Conservation (phyloP, 2,329 filamentous ascomycete genomes). For the Cryoendolithus antarcticus region DNA sequence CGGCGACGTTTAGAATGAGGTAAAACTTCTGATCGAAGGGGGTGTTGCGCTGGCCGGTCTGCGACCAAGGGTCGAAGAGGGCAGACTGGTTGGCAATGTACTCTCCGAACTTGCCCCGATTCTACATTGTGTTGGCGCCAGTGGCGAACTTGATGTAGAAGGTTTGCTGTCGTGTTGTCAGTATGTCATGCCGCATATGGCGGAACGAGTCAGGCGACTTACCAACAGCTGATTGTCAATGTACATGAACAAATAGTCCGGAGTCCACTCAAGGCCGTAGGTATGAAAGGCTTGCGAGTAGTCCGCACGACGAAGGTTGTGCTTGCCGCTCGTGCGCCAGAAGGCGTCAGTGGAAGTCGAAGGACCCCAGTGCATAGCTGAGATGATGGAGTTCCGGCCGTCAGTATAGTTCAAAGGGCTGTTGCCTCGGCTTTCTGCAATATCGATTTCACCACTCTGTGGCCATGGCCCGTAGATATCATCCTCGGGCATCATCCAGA, state of each 20-base stretch:
- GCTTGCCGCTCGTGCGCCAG: slow-evolving; percentile 71
- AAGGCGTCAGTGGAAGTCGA: slow-evolving; percentile 57
- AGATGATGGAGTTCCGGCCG: slow-evolving; percentile 66
- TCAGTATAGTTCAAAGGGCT: slow-evolving; percentile 49
- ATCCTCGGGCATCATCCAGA: slow-evolving; percentile 69
- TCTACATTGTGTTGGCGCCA: slow-evolving; percentile 14
- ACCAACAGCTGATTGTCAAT: slow-evolving; percentile 60
- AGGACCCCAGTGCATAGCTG: slow-evolving; percentile 68
- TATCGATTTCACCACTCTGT: slow-evolving; percentile 66
- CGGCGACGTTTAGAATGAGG: slow-evolving; percentile 21
- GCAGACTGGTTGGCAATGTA: slow-evolving; percentile 15
- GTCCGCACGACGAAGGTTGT: slow-evolving; percentile 57
- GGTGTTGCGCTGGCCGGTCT: slow-evolving; percentile 14
- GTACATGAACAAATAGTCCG: slow-evolving; percentile 76
- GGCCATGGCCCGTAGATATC: slow-evolving; percentile 65
- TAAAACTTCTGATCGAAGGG: slow-evolving; percentile 23
- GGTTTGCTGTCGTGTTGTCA: slow-evolving; percentile 39
- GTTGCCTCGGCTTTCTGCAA: slow-evolving; percentile 65
- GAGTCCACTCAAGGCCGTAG: slow-evolving; percentile 69
- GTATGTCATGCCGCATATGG: background rate
- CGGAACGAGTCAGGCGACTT: background rate
- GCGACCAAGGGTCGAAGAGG: slow-evolving; percentile 16
- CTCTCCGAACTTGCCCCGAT: slow-evolving; percentile 16
- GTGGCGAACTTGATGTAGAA: slow-evolving; percentile 48
- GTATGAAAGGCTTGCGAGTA: slow-evolving; percentile 57